phyloP scores from a whole-genome alignment of 352 stramenopile genomes.

The Globisporangium cederbergense region DNA sequence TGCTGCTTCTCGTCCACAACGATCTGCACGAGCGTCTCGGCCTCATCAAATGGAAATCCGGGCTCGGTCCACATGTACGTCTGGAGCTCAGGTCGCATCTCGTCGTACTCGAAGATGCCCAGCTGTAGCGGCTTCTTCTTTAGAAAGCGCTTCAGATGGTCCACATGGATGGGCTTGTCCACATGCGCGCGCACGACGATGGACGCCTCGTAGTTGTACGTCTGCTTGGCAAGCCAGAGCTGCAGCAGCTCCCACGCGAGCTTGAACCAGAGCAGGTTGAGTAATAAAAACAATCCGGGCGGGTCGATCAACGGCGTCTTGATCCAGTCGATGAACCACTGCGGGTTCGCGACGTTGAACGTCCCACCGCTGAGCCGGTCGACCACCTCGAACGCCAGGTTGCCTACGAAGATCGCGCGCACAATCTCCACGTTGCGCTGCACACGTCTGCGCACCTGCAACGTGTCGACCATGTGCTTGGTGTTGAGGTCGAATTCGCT shows the following conservation, averaged over 20 bases:
- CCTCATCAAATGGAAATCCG: slow-evolving; percentile 84
- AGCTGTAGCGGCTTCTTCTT: slow-evolving; percentile 36
- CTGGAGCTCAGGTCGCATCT: slow-evolving; percentile 54
- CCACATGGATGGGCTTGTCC: slow-evolving; percentile 57
- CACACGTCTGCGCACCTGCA: slow-evolving; percentile 56
- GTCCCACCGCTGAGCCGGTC: slow-evolving; percentile 91
- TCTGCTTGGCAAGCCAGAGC: slow-evolving; percentile 27
- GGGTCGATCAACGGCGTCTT: slow-evolving; percentile 61
- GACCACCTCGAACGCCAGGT: slow-evolving; percentile 93
- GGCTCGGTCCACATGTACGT: slow-evolving; percentile 74
- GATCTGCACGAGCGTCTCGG: slow-evolving; percentile 82
- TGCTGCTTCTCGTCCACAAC: slow-evolving; percentile 61
- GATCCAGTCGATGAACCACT: slow-evolving; percentile 80
- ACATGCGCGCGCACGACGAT: slow-evolving; percentile 87
- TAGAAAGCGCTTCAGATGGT: slow-evolving; percentile 37
- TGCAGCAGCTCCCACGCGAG: slow-evolving; percentile 60
- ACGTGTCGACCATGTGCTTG: slow-evolving; percentile 76
- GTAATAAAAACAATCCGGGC: slow-evolving; percentile 70
- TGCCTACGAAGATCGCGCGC: slow-evolving; percentile 90
- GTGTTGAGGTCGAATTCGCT: slow-evolving; percentile 89
- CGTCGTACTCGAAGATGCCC: slow-evolving; percentile 38
- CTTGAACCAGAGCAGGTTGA: slow-evolving; percentile 73
- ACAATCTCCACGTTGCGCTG: slow-evolving; percentile 82
- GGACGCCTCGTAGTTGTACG: slow-evolving; percentile 74
- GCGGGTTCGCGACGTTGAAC: slow-evolving; percentile 89